These are phyloP conservation scores for Haplosporangium sp. DNA, from an alignment of 371 early-diverging fungal genomes.

Conservation along the genomic window DNA sequence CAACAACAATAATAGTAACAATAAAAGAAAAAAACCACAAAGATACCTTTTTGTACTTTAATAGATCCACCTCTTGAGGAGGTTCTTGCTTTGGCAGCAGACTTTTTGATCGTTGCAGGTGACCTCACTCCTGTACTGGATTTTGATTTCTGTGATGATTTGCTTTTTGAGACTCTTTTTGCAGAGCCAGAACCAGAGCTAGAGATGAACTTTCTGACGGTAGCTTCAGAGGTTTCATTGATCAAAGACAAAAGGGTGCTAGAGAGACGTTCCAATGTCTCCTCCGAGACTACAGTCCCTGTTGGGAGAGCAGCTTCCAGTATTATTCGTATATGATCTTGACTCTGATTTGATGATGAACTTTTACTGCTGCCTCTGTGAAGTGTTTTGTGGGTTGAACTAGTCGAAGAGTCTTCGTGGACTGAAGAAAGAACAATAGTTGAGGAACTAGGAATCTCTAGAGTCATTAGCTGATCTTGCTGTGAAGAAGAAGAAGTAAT, in stretches of 20 bases:
- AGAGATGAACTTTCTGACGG: constrained; percentile 3
- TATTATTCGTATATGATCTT: not conserved
- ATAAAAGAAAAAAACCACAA: not conserved
- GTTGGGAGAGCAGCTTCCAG: constrained; percentile 5
- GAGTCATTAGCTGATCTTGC: too few relatives aligned
- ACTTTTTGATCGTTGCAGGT: not conserved
- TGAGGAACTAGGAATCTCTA: too few relatives aligned
- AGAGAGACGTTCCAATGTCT: constrained; percentile 9
- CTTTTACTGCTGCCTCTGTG: not conserved
- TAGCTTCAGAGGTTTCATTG: constrained; percentile 9
- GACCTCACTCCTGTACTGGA: not conserved
- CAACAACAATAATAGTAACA: not conserved
- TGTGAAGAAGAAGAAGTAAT: not conserved
- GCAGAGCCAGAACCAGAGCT: not conserved
- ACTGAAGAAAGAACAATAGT: too few relatives aligned
- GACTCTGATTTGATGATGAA: too few relatives aligned
- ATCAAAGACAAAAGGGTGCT: not conserved
- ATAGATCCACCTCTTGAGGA: not conserved
- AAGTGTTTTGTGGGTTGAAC: not conserved
- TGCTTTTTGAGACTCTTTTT: not conserved
- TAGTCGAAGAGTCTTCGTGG: too few relatives aligned
- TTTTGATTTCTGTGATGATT: not conserved
- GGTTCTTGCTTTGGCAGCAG: not conserved
- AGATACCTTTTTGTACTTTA: not conserved
- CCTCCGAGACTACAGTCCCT: constrained; percentile 12